A percentile compares a stretch with the other conserved stretches of the same genome.
Conservation (phyloP, 2,329 filamentous ascomycete species). For the Trichoderma semiorbis region DNA sequence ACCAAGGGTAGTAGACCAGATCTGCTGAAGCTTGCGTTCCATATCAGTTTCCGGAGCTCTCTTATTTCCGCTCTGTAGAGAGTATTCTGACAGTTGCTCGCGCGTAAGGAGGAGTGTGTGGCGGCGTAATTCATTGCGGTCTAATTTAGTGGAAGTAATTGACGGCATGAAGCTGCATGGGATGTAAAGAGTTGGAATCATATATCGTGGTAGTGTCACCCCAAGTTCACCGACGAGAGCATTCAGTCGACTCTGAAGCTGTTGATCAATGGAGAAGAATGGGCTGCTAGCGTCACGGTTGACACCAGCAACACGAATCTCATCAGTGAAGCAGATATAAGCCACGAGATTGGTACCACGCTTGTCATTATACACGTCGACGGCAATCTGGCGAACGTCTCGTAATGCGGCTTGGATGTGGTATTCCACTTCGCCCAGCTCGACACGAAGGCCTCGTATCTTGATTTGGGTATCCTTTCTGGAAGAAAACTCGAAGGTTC, state of each 20-base stretch:
- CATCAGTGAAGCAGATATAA: constrained; percentile 9
- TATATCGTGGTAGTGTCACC: background rate
- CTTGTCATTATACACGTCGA: background rate
- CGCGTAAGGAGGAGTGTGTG: background rate
- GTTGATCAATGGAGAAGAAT: constrained; percentile 15
- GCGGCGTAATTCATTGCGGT: background rate
- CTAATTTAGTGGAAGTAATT: constrained; percentile 4
- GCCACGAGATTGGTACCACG: background rate
- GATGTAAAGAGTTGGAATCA: constrained; percentile 4
- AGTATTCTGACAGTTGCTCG: background rate
- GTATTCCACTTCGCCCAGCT: constrained; percentile 13
- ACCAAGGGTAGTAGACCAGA: constrained; percentile 8
- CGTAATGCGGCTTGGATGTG: background rate
- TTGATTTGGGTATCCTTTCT: constrained; percentile 13
- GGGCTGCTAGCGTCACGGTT: background rate
- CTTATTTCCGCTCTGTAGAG: background rate
- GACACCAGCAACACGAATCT: background rate
- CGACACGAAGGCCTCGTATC: constrained; percentile 10
- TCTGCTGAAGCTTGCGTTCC: constrained; percentile 5
- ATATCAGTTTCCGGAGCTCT: constrained; percentile 12
- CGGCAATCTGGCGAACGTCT: background rate
- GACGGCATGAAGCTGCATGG: constrained; percentile 11
- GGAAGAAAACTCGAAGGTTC: background rate
- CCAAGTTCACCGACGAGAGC: background rate
- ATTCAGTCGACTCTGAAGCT: constrained; percentile 12